Conservation (phyloP, 129 eudicot genomes). For the Solidago caesia region DNA sequence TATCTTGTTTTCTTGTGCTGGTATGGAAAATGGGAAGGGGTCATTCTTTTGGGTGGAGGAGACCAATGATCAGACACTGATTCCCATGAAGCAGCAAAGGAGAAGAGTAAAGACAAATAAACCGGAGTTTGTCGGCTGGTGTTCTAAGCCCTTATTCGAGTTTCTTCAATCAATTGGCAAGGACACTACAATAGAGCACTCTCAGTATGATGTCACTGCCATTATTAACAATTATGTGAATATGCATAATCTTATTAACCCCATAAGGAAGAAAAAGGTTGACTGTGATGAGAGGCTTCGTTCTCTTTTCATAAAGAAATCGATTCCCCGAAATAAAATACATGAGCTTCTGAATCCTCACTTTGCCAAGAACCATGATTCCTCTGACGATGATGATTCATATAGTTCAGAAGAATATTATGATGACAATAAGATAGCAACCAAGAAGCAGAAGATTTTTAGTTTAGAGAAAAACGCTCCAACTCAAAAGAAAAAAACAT, state of each 20-base stretch:
- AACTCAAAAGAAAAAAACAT: constrained; percentile 31
- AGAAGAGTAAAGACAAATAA: constrained; percentile 47
- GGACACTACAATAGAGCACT: constrained; percentile 42
- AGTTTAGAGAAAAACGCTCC: constrained; percentile 30
- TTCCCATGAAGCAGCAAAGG: constrained; percentile 34
- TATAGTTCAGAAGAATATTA: constrained; percentile 49
- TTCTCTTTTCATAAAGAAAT: constrained; percentile 67
- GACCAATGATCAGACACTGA: constrained; percentile 9
- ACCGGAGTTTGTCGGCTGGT: constrained; percentile 82
- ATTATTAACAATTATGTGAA: constrained; percentile 56
- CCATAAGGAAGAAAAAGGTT: constrained; percentile 63
- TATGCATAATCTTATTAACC: constrained; percentile 48
- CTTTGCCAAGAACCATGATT: constrained; percentile 66
- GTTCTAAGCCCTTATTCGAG: constrained; percentile 67
- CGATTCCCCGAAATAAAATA: constrained; percentile 54
- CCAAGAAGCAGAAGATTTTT: constrained; percentile 33
- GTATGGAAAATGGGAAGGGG: constrained; percentile 43
- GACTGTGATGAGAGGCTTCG: constrained; percentile 65
- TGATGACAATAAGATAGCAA: neutral
- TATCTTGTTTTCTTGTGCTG: neutral
- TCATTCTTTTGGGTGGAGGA: constrained; percentile 55
- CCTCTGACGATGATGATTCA: constrained; percentile 57
- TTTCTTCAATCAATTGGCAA: constrained; percentile 73
- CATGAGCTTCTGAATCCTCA: constrained; percentile 60
- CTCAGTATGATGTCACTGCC: constrained; percentile 56